Percentiles rank a stretch among this genome's conserved stretches.
Evolutionary conservation across 2,329 filamentous ascomycete genomes (phyloP).

Genomic region (Sordariomycetes sp.): DNA sequence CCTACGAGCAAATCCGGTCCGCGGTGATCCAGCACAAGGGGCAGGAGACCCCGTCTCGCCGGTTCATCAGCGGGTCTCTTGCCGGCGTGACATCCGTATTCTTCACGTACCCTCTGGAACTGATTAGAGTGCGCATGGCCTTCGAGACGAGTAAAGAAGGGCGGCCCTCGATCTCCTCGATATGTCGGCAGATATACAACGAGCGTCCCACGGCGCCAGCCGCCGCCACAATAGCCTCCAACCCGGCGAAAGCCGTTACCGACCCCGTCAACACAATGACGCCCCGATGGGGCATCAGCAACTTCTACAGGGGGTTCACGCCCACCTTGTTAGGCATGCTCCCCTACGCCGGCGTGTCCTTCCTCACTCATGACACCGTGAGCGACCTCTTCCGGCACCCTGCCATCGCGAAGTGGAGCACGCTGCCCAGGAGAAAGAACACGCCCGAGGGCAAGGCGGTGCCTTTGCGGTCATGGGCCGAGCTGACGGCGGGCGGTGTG

Average conservation of each 20-base stretch:
- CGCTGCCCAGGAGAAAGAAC: constrained; percentile 48
- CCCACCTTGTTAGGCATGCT: constrained; percentile 91
- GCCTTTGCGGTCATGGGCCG: constrained; percentile 74
- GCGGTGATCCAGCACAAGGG: constrained; percentile 59
- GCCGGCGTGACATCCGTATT: constrained; percentile 88
- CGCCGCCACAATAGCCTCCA: constrained; percentile 21
- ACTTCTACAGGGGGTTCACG: constrained; percentile 92
- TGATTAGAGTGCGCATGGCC: constrained; percentile 83
- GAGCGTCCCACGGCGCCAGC: constrained; percentile 46
- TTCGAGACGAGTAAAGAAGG: constrained; percentile 80
- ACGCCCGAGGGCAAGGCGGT: constrained; percentile 50
- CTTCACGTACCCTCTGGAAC: constrained; percentile 89
- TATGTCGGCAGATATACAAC: constrained; percentile 78
- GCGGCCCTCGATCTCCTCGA: constrained; percentile 59
- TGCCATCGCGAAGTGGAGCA: constrained; percentile 60
- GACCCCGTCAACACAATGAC: constrained; percentile 25
- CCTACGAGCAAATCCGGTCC: constrained; percentile 90
- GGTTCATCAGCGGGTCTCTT: constrained; percentile 62
- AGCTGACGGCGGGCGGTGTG: constrained; percentile 72
- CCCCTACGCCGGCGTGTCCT: constrained; percentile 91
- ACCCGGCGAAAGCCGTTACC: constrained; percentile 28
- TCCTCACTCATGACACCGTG: constrained; percentile 85
- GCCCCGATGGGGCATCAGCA: constrained; percentile 61
- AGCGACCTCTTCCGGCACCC: constrained; percentile 73
- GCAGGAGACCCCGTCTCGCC: constrained; percentile 70